Evolutionary conservation across 331 rosid genomes (phyloP).

Genomic region (Phaseolus coccineus): DNA sequence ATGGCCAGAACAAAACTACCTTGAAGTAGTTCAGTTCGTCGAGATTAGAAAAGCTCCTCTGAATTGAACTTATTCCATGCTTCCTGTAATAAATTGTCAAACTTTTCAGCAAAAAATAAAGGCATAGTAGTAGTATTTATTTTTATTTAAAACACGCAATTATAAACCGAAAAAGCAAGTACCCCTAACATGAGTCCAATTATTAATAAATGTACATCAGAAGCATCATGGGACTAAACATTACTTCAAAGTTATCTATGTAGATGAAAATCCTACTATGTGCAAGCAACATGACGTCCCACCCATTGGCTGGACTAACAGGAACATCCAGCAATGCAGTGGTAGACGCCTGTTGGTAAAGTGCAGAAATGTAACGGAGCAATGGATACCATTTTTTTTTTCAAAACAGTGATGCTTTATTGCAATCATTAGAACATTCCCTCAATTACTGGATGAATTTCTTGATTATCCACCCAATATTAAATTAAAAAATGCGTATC

Average conservation of each 20-base stretch:
- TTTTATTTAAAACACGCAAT: not conserved
- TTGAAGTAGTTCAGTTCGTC: conserved; percentile 30
- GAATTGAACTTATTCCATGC: conserved; percentile 98
- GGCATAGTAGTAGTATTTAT: conserved; percentile 7
- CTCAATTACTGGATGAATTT: not conserved
- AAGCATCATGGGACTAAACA: not conserved
- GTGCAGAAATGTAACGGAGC: not conserved
- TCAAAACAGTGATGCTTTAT: not conserved
- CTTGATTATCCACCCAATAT: not conserved
- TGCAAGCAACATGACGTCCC: not conserved
- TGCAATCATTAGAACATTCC: not conserved
- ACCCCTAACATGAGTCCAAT: not conserved
- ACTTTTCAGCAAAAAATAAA: conserved; percentile 37
- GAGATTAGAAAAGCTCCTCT: conserved; percentile 90
- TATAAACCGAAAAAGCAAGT: not conserved
- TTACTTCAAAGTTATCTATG: not conserved
- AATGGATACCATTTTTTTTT: not conserved
- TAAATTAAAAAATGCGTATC: not conserved
- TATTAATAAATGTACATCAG: not conserved
- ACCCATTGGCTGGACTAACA: not conserved
- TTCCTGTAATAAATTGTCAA: conserved; percentile 67
- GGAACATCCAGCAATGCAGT: not conserved
- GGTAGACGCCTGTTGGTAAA: not conserved
- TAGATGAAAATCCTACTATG: not conserved
- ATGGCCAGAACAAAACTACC: conserved; percentile 44